Percentiles rank a stretch among this genome's conserved stretches.
Conservation (phyloP, 2,329 filamentous ascomycete genomes). For the Pseudogymnoascus sp. region DNA sequence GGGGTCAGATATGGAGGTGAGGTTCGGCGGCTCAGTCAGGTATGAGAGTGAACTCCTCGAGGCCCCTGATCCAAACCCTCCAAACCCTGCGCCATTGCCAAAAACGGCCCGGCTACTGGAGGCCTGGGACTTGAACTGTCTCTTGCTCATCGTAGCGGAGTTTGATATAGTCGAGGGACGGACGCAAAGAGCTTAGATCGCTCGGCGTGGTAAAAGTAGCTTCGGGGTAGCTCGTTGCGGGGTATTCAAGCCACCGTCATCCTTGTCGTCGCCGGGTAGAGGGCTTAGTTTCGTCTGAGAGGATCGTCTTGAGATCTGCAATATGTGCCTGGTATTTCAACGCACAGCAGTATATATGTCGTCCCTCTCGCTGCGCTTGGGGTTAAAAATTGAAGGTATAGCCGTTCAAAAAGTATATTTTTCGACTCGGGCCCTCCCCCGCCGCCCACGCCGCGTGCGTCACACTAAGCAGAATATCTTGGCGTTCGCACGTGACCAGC, state of each 20-base stretch:
- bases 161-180: neutral
- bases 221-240: slow-evolving; percentile 8
- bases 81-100: slow-evolving; percentile 23
- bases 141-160: slow-evolving; percentile 23
- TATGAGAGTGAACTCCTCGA: slow-evolving; percentile 62
- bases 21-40: slow-evolving; percentile 75
- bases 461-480: neutral
- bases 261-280: neutral
- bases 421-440: neutral
- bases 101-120: slow-evolving; percentile 28
- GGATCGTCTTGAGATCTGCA: neutral
- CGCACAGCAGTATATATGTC: neutral
- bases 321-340: neutral
- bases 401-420: slow-evolving; percentile 7
- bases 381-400: neutral
- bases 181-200: neutral
- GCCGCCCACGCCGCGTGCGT: slow-evolving; percentile 1
- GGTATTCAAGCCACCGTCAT: slow-evolving; percentile 1
- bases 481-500: neutral
- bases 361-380: neutral
- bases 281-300: neutral
- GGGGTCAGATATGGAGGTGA: slow-evolving; percentile 67
- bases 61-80: slow-evolving; percentile 27
- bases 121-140: slow-evolving; percentile 27
- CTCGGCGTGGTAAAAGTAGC: neutral